Percentiles rank a stretch among this genome's conserved stretches.
phyloP scores from a whole-genome alignment of 106 monocot species.

The Platanthera guangdongensis region DNA sequence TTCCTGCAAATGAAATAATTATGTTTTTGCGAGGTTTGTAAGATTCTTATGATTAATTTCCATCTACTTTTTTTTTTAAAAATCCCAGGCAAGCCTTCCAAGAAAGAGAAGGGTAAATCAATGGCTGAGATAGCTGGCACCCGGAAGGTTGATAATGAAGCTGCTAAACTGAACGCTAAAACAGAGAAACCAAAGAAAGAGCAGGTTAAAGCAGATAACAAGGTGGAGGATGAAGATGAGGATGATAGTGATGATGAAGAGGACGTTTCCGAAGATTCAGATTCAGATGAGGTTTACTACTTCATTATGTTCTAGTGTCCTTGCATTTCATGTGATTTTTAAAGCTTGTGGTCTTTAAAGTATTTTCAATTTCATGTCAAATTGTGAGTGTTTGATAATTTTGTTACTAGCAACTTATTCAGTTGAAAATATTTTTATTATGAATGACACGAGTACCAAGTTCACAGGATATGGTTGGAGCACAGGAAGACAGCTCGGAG shows the following conservation, averaged over 20 bases:
- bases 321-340: not conserved
- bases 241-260: not conserved
- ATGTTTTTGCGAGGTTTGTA: too few relatives aligned
- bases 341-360: not conserved
- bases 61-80: not conserved
- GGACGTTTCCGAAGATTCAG: not conserved
- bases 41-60: not conserved
- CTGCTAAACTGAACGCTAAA: too few relatives aligned
- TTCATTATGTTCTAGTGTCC: not conserved
- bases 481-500: constrained; percentile 27
- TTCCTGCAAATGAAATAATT: too few relatives aligned
- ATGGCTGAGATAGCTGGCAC: not conserved
- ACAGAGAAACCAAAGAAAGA: not conserved
- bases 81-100: not conserved
- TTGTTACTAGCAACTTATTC: not conserved
- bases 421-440: not conserved
- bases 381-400: not conserved
- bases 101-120: not conserved
- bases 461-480: constrained; percentile 37
- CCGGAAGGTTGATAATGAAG: too few relatives aligned
- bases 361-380: not conserved
- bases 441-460: not conserved
- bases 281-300: not conserved
- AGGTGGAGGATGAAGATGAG: not conserved
- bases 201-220: not conserved